These are phyloP conservation scores for Aegilops umbellulata DNA, from an alignment of 176 grass and related monocot species.

Conservation along the genomic window DNA sequence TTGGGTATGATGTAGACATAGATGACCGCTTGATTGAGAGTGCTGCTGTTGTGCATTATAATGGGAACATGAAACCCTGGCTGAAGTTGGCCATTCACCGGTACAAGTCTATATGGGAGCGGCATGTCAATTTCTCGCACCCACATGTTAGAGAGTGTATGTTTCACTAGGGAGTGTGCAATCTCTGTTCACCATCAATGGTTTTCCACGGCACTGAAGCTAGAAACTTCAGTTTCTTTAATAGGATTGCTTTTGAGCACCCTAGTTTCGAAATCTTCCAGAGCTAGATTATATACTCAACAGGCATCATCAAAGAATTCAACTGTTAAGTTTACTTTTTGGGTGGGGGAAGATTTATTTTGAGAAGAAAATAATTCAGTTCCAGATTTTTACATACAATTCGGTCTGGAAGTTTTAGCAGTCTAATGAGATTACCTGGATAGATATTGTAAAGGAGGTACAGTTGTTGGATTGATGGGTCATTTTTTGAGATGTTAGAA, in stretches of 20 bases:
- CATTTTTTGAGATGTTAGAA: constrained; percentile 40
- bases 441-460: constrained; percentile 61
- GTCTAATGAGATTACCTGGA: constrained; percentile 60
- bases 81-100: constrained; percentile 83
- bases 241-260: constrained; percentile 43
- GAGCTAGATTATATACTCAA: constrained; percentile 66
- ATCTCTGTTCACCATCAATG: constrained; percentile 29
- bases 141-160: constrained; percentile 68
- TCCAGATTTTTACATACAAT: constrained; percentile 61
- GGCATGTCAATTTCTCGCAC: constrained; percentile 69
- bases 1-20: constrained; percentile 91
- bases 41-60: constrained; percentile 92
- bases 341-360: constrained; percentile 63
- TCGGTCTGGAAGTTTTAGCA: constrained; percentile 46
- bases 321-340: too few relatives aligned
- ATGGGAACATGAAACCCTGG: constrained; percentile 98
- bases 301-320: constrained; percentile 50
- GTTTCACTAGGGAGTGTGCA: constrained; percentile 47
- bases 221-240: constrained; percentile 42
- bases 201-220: constrained; percentile 42
- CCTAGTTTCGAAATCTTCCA: constrained; percentile 49
- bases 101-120: constrained; percentile 89
- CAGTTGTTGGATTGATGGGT: constrained; percentile 40
- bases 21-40: constrained; percentile 97
- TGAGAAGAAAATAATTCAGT: constrained; percentile 63